Evolutionary conservation across 139 green algal species (phyloP).

Genomic region (Pycnococcus provasolii): DNA sequence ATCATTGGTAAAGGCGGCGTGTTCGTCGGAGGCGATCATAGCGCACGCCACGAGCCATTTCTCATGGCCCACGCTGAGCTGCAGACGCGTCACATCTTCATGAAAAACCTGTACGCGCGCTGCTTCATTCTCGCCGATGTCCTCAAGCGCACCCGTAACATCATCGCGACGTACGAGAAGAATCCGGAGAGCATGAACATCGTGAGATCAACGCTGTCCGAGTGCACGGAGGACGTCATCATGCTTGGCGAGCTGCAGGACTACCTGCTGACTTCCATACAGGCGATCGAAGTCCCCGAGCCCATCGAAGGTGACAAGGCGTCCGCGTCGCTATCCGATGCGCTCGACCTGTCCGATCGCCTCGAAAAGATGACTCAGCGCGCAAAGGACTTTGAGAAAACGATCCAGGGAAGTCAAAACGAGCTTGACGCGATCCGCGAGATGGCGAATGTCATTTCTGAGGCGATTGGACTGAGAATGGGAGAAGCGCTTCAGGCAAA

Average conservation of each 20-base stretch:
- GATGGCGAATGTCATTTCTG: slow-evolving; percentile 11
- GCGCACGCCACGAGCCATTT: neutral
- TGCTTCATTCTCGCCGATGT: slow-evolving; percentile 16
- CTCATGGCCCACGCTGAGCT: neutral
- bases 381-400: slow-evolving; percentile 16
- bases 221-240: slow-evolving; percentile 8
- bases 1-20: slow-evolving; percentile 16
- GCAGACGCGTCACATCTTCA: slow-evolving; percentile 19
- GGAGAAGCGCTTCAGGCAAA: slow-evolving; percentile 11
- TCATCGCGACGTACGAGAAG: slow-evolving; percentile 18
- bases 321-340: neutral
- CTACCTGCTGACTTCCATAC: neutral
- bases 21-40: neutral
- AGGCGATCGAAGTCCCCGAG: neutral
- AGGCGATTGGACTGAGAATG: neutral
- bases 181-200: slow-evolving; percentile 17
- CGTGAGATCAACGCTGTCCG: slow-evolving; percentile 9
- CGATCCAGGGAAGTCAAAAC: neutral
- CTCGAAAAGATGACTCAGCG: neutral
- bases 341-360: neutral
- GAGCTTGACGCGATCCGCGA: slow-evolving; percentile 21
- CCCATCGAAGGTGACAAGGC: neutral
- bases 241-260: slow-evolving; percentile 21
- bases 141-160: slow-evolving; percentile 13
- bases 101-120: slow-evolving; percentile 14